Evolutionary conservation across 257 asterid species (phyloP).

Genomic region (Penstemon davidsonii): DNA sequence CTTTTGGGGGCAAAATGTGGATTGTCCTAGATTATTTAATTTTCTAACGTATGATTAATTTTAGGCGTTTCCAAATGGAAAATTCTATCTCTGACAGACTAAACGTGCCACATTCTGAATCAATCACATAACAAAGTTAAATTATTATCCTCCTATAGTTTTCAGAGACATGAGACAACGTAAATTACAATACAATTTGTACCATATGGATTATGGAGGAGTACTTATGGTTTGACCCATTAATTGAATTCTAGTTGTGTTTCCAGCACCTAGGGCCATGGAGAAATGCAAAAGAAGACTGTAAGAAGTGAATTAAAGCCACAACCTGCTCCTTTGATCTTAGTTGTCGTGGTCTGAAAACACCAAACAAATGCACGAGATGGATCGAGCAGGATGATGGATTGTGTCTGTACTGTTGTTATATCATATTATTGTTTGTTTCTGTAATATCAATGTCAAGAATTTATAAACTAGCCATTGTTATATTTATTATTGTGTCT

Average conservation of each 20-base stretch:
- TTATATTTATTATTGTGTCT: too few relatives aligned
- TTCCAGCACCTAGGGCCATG: slow-evolving; percentile 60
- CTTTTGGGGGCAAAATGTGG: too few relatives aligned
- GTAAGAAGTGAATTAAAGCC: slow-evolving; percentile 28
- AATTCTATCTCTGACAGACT: too few relatives aligned
- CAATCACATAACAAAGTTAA: too few relatives aligned
- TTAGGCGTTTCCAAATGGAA: too few relatives aligned
- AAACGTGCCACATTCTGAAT: too few relatives aligned
- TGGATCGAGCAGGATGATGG: slow-evolving; percentile 57
- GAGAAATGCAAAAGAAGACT: slow-evolving; percentile 59
- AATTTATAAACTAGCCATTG: background rate
- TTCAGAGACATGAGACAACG: too few relatives aligned
- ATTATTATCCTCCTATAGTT: too few relatives aligned
- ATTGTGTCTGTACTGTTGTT: slow-evolving; percentile 38
- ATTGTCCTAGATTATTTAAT: too few relatives aligned
- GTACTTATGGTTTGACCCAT: background rate
- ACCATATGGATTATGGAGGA: too few relatives aligned
- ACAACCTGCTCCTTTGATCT: slow-evolving; percentile 56
- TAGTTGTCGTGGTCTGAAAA: slow-evolving; percentile 24
- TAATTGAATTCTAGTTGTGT: slow-evolving; percentile 14
- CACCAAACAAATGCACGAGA: slow-evolving; percentile 38
- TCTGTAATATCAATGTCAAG: background rate
- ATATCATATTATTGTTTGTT: slow-evolving; percentile 19
- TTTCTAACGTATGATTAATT: too few relatives aligned
- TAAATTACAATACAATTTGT: too few relatives aligned